Conservation (phyloP, 2,329 filamentous ascomycete genomes). For the Pyricularia grisea region DNA sequence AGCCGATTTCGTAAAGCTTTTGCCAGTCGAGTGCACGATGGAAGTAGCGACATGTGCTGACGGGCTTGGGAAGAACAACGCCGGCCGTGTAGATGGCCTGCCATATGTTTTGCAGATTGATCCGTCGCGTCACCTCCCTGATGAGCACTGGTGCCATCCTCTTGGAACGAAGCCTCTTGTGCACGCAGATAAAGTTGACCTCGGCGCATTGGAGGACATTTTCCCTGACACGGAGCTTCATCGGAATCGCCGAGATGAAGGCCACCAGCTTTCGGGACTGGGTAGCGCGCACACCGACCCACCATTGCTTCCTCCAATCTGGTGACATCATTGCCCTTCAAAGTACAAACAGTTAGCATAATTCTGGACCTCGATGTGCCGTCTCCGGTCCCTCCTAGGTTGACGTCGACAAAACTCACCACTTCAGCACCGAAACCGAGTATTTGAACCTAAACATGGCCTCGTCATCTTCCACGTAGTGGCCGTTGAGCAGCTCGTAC, state of each 20-base stretch:
- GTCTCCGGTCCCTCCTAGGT: neutral
- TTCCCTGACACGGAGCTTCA: conserved; percentile 69
- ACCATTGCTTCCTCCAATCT: conserved; percentile 90
- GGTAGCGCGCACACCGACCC: conserved; percentile 81
- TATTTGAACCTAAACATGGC: conserved; percentile 98
- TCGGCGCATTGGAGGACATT: conserved; percentile 72
- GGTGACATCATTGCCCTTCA: conserved; percentile 84
- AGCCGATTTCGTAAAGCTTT: conserved; percentile 90
- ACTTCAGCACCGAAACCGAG: conserved; percentile 78
- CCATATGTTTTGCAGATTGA: conserved; percentile 78
- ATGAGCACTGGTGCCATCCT: conserved; percentile 89
- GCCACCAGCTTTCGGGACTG: conserved; percentile 82
- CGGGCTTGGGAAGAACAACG: conserved; percentile 79
- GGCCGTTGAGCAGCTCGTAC: conserved; percentile 80
- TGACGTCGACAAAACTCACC: conserved; percentile 40
- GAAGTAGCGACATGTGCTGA: conserved; percentile 91
- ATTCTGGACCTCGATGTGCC: neutral
- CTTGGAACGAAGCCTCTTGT: conserved; percentile 95
- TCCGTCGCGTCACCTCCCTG: conserved; percentile 91
- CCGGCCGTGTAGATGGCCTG: conserved; percentile 96
- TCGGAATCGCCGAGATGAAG: conserved; percentile 90
- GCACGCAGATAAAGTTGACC: conserved; percentile 96
- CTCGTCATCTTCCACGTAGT: conserved; percentile 96
- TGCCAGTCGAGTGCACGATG: conserved; percentile 92
- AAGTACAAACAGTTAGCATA: neutral